A percentile compares a stretch with the other conserved stretches of the same genome.
These are phyloP conservation scores for Carex arenaria DNA, from an alignment of 202 grass and related monocot species.

Conservation along the genomic window DNA sequence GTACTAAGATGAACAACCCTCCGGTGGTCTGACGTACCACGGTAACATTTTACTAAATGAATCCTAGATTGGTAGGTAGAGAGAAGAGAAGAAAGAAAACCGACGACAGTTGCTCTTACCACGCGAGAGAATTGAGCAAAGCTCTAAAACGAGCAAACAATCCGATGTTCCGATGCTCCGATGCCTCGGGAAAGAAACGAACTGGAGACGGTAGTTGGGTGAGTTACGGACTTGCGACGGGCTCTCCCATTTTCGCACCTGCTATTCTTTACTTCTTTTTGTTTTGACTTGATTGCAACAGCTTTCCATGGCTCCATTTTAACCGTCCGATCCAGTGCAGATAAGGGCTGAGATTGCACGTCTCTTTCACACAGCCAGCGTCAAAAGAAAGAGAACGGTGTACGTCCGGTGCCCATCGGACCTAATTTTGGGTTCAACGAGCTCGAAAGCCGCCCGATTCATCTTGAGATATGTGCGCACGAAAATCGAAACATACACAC, in stretches of 20 bases:
- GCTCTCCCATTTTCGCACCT: neutral
- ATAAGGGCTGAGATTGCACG: neutral
- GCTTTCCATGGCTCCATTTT: neutral
- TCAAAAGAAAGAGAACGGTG: neutral
- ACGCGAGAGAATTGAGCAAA: constrained; percentile 2
- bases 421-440: too few species aligned
- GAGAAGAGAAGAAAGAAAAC: constrained; percentile 5
- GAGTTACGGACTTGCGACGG: neutral
- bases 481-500: too few species aligned
- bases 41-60: neutral
- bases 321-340: neutral
- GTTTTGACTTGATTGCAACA: constrained; percentile 4
- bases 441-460: too few species aligned
- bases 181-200: neutral
- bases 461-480: too few species aligned
- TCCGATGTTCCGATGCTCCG: neutral
- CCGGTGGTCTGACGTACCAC: neutral
- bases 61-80: neutral
- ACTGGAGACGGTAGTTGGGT: constrained; percentile 5
- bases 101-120: neutral
- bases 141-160: neutral
- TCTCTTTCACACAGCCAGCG: neutral
- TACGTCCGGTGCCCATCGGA: too few species aligned
- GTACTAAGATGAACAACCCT: neutral
- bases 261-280: neutral